These are phyloP conservation scores for Apocynum venetum DNA, from an alignment of 257 asterid species.

Conservation along the genomic window DNA sequence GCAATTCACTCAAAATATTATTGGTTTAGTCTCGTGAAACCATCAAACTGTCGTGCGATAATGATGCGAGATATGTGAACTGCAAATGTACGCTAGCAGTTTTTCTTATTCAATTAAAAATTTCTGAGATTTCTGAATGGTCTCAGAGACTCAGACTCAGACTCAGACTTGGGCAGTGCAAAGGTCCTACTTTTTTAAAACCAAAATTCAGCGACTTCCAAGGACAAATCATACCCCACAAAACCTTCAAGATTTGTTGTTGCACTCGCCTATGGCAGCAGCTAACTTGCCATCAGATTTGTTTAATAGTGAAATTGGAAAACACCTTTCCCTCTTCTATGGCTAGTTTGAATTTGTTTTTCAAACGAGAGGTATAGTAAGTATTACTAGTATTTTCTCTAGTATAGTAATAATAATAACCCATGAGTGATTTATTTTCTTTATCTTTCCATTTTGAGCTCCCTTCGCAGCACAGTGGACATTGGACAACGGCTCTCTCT, in stretches of 20 bases:
- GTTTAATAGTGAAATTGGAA: neutral
- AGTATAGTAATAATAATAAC: neutral
- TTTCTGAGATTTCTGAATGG: slow-evolving; percentile 7
- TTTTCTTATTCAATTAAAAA: slow-evolving; percentile 3
- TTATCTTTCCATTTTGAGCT: slow-evolving; percentile 19
- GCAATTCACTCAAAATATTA: too few species aligned
- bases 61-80: neutral
- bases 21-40: too few species aligned
- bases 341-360: slow-evolving; percentile 1
- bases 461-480: slow-evolving; percentile 4
- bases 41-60: neutral
- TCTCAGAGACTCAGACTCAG: slow-evolving; percentile 14
- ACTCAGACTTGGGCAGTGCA: slow-evolving; percentile 71
- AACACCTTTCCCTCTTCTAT: slow-evolving; percentile 1
- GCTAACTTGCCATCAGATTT: neutral
- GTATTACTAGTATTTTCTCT: too few species aligned
- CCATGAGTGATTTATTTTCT: neutral
- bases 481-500: slow-evolving; percentile 43
- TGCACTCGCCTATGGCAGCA: neutral
- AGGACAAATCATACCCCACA: slow-evolving; percentile 13
- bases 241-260: neutral
- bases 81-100: neutral
- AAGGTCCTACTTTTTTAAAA: slow-evolving; percentile 29
- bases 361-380: neutral
- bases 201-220: slow-evolving; percentile 4